Base-by-base conservation (phyloP, 352 stramenopile species). In the Phytophthora pinifolia region DNA sequence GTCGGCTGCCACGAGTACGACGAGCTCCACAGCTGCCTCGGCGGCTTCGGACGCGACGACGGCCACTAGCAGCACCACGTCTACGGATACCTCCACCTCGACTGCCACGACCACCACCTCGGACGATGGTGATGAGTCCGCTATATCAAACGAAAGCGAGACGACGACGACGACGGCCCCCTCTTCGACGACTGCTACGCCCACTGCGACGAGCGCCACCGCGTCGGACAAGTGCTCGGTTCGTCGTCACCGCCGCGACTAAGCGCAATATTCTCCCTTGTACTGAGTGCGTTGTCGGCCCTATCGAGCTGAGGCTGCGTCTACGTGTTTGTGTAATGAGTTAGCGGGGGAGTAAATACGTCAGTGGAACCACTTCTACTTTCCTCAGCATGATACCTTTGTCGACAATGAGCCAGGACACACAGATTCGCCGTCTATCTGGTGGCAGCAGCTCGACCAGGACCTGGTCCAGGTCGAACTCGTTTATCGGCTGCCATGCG, bases 211-310 rank as follows among this genome's bases (percentile, higher is more conserved):
- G n/a, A n/a, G n/a, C n/a, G n/a, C n/a, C 12, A 30, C 54, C 12
- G 53, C 39, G 8, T 54, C 42, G 1, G 48, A 59, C 35, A 65
- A 65, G 48, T 51, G 56, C 29, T 65, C 56, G 3, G 56, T 65
- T 37, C 56, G 48, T 27, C 48, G 41, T 15, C 38, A 56, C 44
- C 56, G 42, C 20, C 42, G 56, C 27, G 52, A 50, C 17, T 65
- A 54, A 22, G 20, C 20, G 20, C 20, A 22, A 22, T 3, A 22
- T 1, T 18, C 12, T 22, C 25, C 13, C 6, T 43, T 31, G 27
- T 51, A 2, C 1, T 42, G 33, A 43, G 33, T 22, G 13, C 15
- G 38, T 45, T 45, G 30, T 10, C 4, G 10, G 39, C 9, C 22
- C 10, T 17, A 29, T 22, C 20, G 20, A 22, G 20, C 20, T 22